These are phyloP conservation scores for Artomyces pyxidatus DNA, from an alignment of 768 basidiomycete genomes.

Conservation along the genomic window DNA sequence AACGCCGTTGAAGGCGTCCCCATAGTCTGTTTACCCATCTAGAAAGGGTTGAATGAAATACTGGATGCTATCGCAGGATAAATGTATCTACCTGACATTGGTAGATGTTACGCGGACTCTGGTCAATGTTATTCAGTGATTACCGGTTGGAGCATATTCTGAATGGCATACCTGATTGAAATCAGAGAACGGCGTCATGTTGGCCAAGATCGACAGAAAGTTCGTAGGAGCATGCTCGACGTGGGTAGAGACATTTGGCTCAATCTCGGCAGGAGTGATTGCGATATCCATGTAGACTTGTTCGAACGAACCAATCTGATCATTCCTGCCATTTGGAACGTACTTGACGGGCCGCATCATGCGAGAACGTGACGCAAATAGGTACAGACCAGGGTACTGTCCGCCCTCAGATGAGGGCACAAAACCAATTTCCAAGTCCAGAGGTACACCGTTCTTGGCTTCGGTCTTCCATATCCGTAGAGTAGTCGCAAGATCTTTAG, in stretches of 20 bases:
- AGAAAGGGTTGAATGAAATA: background rate
- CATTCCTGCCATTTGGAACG: constrained; percentile 74
- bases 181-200: constrained; percentile 97
- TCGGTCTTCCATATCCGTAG: constrained; percentile 96
- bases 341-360: constrained; percentile 99
- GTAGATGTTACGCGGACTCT: constrained; percentile 89
- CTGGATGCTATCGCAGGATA: background rate
- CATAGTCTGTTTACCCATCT: constrained; percentile 99
- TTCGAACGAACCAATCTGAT: constrained; percentile 93
- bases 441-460: constrained; percentile 66
- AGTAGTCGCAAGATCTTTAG: constrained; percentile 72
- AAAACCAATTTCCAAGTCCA: constrained; percentile 91
- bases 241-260: constrained; percentile 68
- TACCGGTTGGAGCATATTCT: background rate
- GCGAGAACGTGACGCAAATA: constrained; percentile 79
- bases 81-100: constrained; percentile 68
- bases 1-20: constrained; percentile 93
- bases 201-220: constrained; percentile 93
- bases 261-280: constrained; percentile 79
- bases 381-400: constrained; percentile 92
- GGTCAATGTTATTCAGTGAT: constrained; percentile 16
- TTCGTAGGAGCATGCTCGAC: constrained; percentile 93
- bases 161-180: constrained; percentile 94
- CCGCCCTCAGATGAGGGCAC: constrained; percentile 84
- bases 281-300: constrained; percentile 99